Base-by-base conservation (phyloP, 768 basidiomycete genomes). In the Hebeloma cylindrosporum region DNA sequence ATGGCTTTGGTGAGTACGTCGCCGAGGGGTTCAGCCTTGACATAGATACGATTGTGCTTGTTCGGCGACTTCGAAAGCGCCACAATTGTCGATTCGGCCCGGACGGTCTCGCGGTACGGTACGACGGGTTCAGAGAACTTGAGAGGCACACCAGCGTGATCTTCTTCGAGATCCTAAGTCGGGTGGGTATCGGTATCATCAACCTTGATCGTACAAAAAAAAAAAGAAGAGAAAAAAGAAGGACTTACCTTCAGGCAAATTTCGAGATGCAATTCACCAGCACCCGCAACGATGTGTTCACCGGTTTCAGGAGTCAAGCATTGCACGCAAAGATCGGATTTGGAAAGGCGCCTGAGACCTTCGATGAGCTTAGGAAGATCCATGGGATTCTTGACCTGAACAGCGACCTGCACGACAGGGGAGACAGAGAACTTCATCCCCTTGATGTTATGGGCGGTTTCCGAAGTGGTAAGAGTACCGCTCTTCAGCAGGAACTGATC, bases 391-490 rank as follows among this genome's bases (percentile, higher is more conserved):
- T 98, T 98, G 71, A 98, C 96, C 71, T 99, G 96, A 59, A 99
- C 96, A 54, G 96, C 92, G 62, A 98, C 93, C 66, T 84, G 96
- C 33, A 99, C 96, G 77, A 99, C 96, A 57, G 96, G 96, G 22
- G 96, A 98, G 45, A 99, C 96, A 68, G 94, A 98, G 82, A 97
- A 97, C 75, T 88, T 92, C 96, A 99, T 99, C 70, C 98, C 93
- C 76, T 77, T 92, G 93, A 99, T 96, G 80, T 99, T 99, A 80
- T 99, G 96, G 40, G 96, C 96, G 41, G 93, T 96, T 74, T 98
- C 96, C 37, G 93, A 93, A 48, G 90, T 83, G 50, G 96, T 99
- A 63, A 99, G 82, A 51, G 96, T 99, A 68, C 96, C 96, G 57
- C 83, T 93, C 84, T 99, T 99, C 68, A 99, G 85, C 75, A 99